A percentile compares a stretch with the other conserved stretches of the same genome.
Conservation (phyloP, 1,284 basidiomycete species). For the Ganoderma boninense region DNA sequence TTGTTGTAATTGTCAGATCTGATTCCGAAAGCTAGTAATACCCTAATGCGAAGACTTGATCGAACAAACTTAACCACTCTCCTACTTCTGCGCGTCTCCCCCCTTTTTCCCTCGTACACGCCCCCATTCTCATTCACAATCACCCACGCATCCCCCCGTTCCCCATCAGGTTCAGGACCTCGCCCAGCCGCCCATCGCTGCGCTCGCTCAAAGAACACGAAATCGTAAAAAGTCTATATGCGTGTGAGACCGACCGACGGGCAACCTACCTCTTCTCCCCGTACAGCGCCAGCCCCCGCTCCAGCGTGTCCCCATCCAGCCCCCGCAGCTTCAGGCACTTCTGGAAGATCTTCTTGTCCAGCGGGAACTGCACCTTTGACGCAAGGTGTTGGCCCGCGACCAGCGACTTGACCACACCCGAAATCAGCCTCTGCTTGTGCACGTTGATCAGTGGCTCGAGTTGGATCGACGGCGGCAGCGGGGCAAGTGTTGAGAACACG, state of each 20-base stretch:
- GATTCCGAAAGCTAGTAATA: not conserved
- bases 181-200: constrained; percentile 3
- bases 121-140: not conserved
- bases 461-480: constrained; percentile 76
- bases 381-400: constrained; percentile 86
- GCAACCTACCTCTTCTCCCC: constrained; percentile 26
- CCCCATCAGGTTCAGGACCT: constrained; percentile 6
- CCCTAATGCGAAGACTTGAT: not conserved
- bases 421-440: constrained; percentile 85
- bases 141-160: constrained; percentile 10
- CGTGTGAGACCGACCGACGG: constrained; percentile 3
- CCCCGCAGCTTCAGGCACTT: constrained; percentile 77
- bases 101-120: not conserved
- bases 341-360: constrained; percentile 79
- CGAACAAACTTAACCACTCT: constrained; percentile 3
- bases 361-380: constrained; percentile 69
- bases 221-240: not conserved
- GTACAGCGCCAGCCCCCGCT: constrained; percentile 54
- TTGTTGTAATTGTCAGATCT: not conserved
- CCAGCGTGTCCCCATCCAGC: constrained; percentile 60
- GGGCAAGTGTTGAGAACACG: constrained; percentile 74
- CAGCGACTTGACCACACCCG: constrained; percentile 78
- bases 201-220: constrained; percentile 2
- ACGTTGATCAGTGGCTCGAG: constrained; percentile 90
- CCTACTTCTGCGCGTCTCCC: not conserved